Conservation (phyloP, 331 rosid genomes). For the Cydonia oblonga region DNA sequence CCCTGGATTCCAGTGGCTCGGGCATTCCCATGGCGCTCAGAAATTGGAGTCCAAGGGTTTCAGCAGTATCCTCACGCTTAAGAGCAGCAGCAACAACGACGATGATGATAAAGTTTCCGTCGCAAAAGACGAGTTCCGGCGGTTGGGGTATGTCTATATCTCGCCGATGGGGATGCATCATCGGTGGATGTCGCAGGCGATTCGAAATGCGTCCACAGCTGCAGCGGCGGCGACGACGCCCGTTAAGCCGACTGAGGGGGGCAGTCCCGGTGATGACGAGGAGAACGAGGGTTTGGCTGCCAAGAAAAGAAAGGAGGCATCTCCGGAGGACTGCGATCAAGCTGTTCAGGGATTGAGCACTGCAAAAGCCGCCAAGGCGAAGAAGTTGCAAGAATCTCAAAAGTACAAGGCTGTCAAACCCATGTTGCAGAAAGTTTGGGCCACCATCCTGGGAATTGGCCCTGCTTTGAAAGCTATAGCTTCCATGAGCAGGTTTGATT, state of each 20-base stretch:
- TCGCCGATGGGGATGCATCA: slow-evolving; percentile 14
- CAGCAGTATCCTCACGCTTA: neutral
- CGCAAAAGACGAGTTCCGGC: slow-evolving; percentile 4
- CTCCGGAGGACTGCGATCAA: slow-evolving; percentile 91
- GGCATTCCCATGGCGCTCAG: slow-evolving; percentile 13
- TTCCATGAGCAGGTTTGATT: slow-evolving; percentile 91
- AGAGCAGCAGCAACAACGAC: neutral
- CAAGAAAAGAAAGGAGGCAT: slow-evolving; percentile 62
- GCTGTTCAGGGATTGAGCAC: slow-evolving; percentile 78
- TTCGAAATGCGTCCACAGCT: slow-evolving; percentile 35
- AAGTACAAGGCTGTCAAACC: slow-evolving; percentile 19
- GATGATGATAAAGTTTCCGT: slow-evolving; percentile 4
- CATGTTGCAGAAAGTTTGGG: slow-evolving; percentile 40
- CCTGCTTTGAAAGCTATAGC: slow-evolving; percentile 71
- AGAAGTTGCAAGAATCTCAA: slow-evolving; percentile 45
- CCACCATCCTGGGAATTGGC: slow-evolving; percentile 56
- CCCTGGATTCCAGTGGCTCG: slow-evolving; percentile 20
- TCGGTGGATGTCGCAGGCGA: slow-evolving; percentile 19
- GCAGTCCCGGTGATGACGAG: slow-evolving; percentile 17
- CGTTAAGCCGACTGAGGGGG: slow-evolving; percentile 28
- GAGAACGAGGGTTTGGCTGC: slow-evolving; percentile 21
- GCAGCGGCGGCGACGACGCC: neutral
- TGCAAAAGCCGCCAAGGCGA: slow-evolving; percentile 84
- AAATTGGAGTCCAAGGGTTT: slow-evolving; percentile 17
- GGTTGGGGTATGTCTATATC: slow-evolving; percentile 5